phyloP scores from a whole-genome alignment of 1,284 basidiomycete genomes.

The Cutaneotrichosporon cyanovorans region DNA sequence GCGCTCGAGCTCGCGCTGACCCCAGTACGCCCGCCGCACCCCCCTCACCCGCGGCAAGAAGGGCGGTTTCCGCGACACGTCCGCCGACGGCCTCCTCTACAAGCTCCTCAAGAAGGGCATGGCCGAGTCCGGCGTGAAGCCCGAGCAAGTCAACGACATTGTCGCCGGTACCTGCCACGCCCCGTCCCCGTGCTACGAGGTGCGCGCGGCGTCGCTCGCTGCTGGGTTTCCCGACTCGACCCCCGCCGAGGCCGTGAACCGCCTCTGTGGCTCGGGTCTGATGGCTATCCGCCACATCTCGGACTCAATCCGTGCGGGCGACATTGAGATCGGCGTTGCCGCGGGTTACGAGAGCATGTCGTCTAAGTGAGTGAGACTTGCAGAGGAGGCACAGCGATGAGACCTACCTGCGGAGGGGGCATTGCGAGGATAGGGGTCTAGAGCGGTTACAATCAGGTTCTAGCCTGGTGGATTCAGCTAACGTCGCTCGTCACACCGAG shows the following conservation, averaged over 20 bases:
- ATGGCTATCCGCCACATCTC: conserved; percentile 59
- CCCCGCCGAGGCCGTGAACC: conserved; percentile 70
- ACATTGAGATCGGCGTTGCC: conserved; percentile 64
- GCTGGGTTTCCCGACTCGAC: conserved; percentile 49
- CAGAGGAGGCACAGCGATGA: too few relatives aligned
- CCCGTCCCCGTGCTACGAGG: conserved; percentile 18
- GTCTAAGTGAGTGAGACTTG: conserved; percentile 17
- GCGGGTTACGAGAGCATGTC: conserved; percentile 81
- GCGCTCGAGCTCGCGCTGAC: conserved; percentile 29
- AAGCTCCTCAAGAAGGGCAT: conserved; percentile 21
- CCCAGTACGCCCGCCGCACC: conserved; percentile 45
- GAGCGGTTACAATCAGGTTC: neutral
- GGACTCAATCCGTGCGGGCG: conserved; percentile 64
- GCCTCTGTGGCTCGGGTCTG: conserved; percentile 74
- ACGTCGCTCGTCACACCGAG: neutral
- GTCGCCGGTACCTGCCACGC: conserved; percentile 53
- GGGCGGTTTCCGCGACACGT: conserved; percentile 27
- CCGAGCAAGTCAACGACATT: conserved; percentile 34
- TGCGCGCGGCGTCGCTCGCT: conserved; percentile 17
- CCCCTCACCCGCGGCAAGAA: conserved; percentile 26
- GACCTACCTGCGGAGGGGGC: too few relatives aligned
- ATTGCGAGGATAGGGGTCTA: too few relatives aligned
- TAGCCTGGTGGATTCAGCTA: neutral
- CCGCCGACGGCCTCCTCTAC: conserved; percentile 24
- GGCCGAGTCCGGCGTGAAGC: conserved; percentile 20